These are phyloP conservation scores for Auricularia heimuer DNA, from an alignment of 768 basidiomycete genomes.

Conservation along the genomic window DNA sequence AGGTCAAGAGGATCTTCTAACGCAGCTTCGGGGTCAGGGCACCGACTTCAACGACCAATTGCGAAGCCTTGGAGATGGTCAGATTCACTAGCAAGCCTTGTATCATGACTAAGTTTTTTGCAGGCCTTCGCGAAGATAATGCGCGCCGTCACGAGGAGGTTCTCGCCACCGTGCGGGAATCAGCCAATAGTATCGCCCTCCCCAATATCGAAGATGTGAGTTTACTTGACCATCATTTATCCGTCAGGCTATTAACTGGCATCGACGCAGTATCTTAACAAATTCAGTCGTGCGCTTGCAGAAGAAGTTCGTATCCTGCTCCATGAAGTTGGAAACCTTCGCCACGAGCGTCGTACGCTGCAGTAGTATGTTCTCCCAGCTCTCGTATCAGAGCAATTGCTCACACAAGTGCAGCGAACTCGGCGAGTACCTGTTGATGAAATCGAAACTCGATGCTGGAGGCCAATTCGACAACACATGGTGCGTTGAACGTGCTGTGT, in stretches of 20 bases:
- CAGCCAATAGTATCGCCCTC: constrained; percentile 62
- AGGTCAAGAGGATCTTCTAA: constrained; percentile 54
- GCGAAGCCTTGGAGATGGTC: constrained; percentile 26
- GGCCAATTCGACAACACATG: constrained; percentile 82
- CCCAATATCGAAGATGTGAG: constrained; percentile 68
- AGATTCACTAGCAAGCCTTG: constrained; percentile 9
- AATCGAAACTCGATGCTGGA: constrained; percentile 72
- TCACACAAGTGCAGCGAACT: constrained; percentile 45
- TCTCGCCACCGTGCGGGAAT: constrained; percentile 54
- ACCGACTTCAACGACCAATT: constrained; percentile 50
- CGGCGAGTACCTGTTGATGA: constrained; percentile 57
- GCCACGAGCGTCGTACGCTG: constrained; percentile 65
- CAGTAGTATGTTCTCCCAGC: constrained; percentile 55
- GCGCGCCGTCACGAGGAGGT: constrained; percentile 57
- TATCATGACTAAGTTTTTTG: neutral
- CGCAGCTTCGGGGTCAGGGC: constrained; percentile 50
- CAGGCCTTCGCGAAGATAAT: constrained; percentile 63
- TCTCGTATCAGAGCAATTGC: neutral
- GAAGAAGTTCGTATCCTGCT: constrained; percentile 76
- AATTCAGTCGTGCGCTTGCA: constrained; percentile 78
- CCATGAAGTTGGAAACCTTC: constrained; percentile 72
- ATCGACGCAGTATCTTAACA: constrained; percentile 50
- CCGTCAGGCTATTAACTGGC: neutral
- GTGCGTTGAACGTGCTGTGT: constrained; percentile 19
- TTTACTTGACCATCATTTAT: constrained; percentile 5